Evolutionary conservation across 306 rosid genomes (phyloP).

Genomic region (Arachis stenosperma): DNA sequence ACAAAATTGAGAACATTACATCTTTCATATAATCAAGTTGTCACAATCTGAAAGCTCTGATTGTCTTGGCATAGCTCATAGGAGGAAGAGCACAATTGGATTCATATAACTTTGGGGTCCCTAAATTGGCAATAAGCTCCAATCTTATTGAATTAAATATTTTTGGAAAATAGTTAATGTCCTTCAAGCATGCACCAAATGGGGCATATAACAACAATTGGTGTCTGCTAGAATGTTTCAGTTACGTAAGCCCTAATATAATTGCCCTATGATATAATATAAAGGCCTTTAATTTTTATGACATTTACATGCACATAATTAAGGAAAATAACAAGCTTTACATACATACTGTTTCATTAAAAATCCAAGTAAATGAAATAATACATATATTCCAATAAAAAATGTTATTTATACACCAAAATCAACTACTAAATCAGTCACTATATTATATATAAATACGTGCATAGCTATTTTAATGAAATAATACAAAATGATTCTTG

Average conservation of each 20-base stretch:
- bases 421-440: too few species aligned
- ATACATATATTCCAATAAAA: too few species aligned
- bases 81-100: neutral
- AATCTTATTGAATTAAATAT: neutral
- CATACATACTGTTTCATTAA: too few species aligned
- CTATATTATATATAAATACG: too few species aligned
- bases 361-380: too few species aligned
- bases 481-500: too few species aligned
- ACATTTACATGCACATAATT: slow-evolving; percentile 1
- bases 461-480: too few species aligned
- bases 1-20: neutral
- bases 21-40: neutral
- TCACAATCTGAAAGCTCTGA: neutral
- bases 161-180: neutral
- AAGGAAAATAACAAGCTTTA: neutral
- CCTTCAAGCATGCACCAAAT: neutral
- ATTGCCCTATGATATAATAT: neutral
- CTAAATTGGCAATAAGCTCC: slow-evolving; percentile 1
- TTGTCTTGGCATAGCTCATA: slow-evolving; percentile 4
- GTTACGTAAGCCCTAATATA: slow-evolving; percentile 15
- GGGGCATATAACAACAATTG: slow-evolving; percentile 1
- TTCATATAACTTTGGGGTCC: neutral
- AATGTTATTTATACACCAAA: too few species aligned
- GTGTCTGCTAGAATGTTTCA: slow-evolving; percentile 5
- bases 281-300: neutral